Percentiles rank a stretch among this genome's conserved stretches.
phyloP scores from a whole-genome alignment of 2,329 filamentous ascomycete species.

The Neopestalotiopsis sp. region DNA sequence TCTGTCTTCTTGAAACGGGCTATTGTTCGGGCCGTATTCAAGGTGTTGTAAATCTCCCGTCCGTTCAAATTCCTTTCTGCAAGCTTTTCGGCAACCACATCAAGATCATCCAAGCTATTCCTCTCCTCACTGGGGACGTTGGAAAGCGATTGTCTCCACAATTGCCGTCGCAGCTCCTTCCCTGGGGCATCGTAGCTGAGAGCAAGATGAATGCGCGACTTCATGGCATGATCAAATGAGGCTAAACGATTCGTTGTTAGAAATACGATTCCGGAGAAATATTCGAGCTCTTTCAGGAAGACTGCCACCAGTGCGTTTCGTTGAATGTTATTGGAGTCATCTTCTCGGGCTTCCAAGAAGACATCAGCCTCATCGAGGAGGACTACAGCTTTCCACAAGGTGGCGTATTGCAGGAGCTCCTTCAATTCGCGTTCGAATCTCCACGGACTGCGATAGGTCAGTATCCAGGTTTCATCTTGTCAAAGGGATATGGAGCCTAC shows the following conservation, averaged over 20 bases:
- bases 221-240: constrained; percentile 48
- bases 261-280: constrained; percentile 47
- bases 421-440: too few species aligned
- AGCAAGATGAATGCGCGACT: constrained; percentile 45
- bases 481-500: too few species aligned
- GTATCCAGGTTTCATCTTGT: too few species aligned
- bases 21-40: background rate
- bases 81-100: background rate
- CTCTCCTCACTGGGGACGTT: background rate
- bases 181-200: constrained; percentile 32
- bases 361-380: constrained; percentile 39
- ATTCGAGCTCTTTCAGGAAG: constrained; percentile 46
- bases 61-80: background rate
- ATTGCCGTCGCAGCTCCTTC: too few species aligned
- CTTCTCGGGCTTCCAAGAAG: background rate
- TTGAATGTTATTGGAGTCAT: background rate
- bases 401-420: too few species aligned
- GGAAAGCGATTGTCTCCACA: background rate
- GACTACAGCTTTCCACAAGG: constrained; percentile 33
- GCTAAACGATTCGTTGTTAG: constrained; percentile 45
- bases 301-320: constrained; percentile 35
- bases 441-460: too few species aligned
- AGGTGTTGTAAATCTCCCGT: background rate
- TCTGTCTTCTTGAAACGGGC: background rate
- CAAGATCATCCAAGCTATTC: background rate